phyloP scores from a whole-genome alignment of 345 rosid genomes.

The Brassica rapa region DNA sequence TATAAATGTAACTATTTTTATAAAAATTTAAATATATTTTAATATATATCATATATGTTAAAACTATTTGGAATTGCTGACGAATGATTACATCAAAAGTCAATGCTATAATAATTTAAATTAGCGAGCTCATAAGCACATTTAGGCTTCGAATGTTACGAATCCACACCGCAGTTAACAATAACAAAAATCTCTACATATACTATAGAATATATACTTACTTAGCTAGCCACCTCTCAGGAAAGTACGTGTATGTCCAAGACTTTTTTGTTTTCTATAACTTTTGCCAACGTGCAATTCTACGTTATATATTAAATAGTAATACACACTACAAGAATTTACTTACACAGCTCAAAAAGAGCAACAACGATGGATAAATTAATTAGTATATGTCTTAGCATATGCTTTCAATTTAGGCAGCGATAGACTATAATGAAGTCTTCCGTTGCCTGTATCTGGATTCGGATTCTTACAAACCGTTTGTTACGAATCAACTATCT shows the following conservation, averaged over 20 bases:
- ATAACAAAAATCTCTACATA: no score
- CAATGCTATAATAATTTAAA: background rate
- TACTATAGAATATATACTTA: slow-evolving; percentile 22
- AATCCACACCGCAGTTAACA: no score
- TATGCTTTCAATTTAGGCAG: slow-evolving; percentile 35
- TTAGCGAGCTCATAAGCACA: background rate
- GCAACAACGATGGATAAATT: slow-evolving; percentile 22
- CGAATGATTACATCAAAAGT: background rate
- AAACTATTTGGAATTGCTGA: background rate
- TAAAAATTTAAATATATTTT: background rate
- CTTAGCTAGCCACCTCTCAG: slow-evolving; percentile 20
- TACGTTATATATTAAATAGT: slow-evolving; percentile 1
- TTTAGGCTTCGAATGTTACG: no score
- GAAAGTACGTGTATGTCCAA: slow-evolving; percentile 28
- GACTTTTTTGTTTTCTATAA: slow-evolving; percentile 1
- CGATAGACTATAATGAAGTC: slow-evolving; percentile 30
- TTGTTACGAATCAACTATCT: slow-evolving; percentile 32
- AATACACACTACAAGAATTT: background rate
- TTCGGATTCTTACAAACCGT: slow-evolving; percentile 31
- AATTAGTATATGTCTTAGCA: slow-evolving; percentile 39
- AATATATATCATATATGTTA: background rate
- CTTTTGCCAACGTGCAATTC: slow-evolving; percentile 21
- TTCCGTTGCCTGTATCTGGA: slow-evolving; percentile 16
- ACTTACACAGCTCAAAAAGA: slow-evolving; percentile 4
- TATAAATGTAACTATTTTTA: background rate